phyloP scores from a whole-genome alignment of 441 rosid genomes.

The Kokia cookei region DNA sequence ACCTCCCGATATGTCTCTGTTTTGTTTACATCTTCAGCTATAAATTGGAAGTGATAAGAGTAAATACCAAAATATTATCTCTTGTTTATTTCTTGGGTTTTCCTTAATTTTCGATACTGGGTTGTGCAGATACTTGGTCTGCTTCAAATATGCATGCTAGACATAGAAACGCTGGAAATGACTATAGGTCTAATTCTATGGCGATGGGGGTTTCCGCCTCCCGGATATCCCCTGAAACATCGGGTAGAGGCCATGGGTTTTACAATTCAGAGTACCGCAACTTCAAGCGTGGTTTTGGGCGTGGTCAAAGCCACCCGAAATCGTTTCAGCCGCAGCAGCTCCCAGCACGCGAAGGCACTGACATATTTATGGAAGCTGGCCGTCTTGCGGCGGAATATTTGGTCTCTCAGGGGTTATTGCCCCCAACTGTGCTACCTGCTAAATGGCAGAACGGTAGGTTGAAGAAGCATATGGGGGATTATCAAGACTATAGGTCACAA shows the following conservation, averaged over 20 bases:
- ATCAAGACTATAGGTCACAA: conserved; percentile 55
- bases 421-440: conserved; percentile 49
- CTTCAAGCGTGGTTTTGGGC: conserved; percentile 74
- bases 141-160: conserved; percentile 64
- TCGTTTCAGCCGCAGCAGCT: conserved; percentile 55
- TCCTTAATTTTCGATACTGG: background rate
- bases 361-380: conserved; percentile 84
- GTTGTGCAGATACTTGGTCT: background rate
- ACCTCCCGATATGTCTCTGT: background rate
- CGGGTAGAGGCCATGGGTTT: conserved; percentile 76
- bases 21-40: background rate
- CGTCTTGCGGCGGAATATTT: conserved; percentile 89
- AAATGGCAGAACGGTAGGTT: conserved; percentile 76
- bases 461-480: conserved; percentile 51
- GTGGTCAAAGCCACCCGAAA: conserved; percentile 64
- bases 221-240: conserved; percentile 63
- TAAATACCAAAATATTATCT: background rate
- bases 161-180: conserved; percentile 69
- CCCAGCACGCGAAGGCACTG: conserved; percentile 41
- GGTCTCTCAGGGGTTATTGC: conserved; percentile 72
- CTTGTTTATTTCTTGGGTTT: background rate
- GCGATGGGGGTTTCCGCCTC: conserved; percentile 38
- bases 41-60: background rate
- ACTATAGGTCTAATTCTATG: background rate
- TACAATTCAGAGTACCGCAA: conserved; percentile 66